Conservation (phyloP, 2,329 filamentous ascomycete species). For the Pseudocercospora fijiensis region DNA sequence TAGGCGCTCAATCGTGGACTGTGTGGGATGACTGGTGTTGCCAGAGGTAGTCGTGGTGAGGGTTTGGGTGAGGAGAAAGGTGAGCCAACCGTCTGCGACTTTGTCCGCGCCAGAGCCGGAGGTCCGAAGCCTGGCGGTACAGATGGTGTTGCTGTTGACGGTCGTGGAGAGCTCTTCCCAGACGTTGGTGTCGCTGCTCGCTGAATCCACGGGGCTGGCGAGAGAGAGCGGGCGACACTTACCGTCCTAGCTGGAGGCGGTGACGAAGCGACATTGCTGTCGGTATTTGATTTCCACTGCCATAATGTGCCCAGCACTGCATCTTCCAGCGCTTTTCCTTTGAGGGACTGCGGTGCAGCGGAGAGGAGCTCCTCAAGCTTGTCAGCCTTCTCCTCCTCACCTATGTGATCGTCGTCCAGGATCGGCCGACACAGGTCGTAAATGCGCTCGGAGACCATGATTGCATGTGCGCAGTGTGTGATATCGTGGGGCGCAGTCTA, state of each 20-base stretch:
- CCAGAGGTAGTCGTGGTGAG: constrained; percentile 85
- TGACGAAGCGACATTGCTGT: constrained; percentile 63
- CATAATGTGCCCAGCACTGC: constrained; percentile 86
- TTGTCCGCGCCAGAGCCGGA: constrained; percentile 72
- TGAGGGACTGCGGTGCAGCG: constrained; percentile 68
- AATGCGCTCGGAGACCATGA: constrained; percentile 88
- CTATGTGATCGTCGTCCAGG: constrained; percentile 73
- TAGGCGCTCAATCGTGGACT: constrained; percentile 93
- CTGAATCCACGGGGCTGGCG: constrained; percentile 84
- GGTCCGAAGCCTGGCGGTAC: constrained; percentile 78
- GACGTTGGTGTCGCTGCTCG: constrained; percentile 74
- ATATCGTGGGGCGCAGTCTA: constrained; percentile 6
- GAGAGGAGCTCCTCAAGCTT: constrained; percentile 83
- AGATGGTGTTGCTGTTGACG: constrained; percentile 73
- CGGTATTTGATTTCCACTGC: constrained; percentile 68
- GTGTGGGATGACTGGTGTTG: constrained; percentile 86
- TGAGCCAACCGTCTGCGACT: constrained; percentile 67
- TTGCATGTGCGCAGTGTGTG: constrained; percentile 32
- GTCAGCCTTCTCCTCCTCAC: constrained; percentile 83
- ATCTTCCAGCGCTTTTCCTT: constrained; percentile 79
- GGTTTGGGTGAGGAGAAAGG: constrained; percentile 93
- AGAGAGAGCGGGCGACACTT: constrained; percentile 83
- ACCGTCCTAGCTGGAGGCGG: constrained; percentile 78
- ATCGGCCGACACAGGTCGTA: constrained; percentile 90
- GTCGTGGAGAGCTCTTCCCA: constrained; percentile 76